phyloP scores from a whole-genome alignment of 306 rosid genomes.

The Dryas octopetala region DNA sequence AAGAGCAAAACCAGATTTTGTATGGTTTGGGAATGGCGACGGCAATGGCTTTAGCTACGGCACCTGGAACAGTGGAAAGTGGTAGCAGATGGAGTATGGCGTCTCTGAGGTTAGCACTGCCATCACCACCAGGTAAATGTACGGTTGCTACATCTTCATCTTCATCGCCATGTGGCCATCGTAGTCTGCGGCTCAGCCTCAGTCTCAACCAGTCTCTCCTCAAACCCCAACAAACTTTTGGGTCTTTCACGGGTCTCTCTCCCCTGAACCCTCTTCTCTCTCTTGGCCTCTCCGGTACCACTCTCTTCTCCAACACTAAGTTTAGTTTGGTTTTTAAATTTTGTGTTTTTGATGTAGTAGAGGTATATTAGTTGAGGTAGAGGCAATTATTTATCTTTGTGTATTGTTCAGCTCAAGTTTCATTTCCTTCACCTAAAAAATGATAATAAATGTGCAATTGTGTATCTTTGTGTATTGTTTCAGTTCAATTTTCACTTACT shows the following conservation, averaged over 20 bases:
- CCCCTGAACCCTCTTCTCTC: constrained; percentile 41
- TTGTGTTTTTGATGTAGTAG: neutral
- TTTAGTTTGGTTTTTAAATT: neutral
- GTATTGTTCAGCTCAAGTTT: neutral
- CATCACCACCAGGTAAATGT: constrained; percentile 35
- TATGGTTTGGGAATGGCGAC: constrained; percentile 19
- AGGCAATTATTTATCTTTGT: neutral
- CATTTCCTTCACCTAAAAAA: neutral
- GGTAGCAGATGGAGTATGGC: constrained; percentile 56
- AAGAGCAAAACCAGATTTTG: neutral
- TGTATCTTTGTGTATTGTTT: neutral
- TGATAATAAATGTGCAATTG: no score
- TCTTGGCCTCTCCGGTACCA: constrained; percentile 52
- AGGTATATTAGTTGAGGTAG: neutral
- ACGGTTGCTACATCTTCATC: constrained; percentile 25
- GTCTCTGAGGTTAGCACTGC: constrained; percentile 60
- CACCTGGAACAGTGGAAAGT: constrained; percentile 15
- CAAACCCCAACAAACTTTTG: constrained; percentile 39
- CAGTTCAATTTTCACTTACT: neutral
- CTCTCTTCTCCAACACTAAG: neutral
- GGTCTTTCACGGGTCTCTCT: constrained; percentile 62
- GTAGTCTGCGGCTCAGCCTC: constrained; percentile 23
- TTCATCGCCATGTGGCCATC: constrained; percentile 11
- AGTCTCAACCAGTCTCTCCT: constrained; percentile 26
- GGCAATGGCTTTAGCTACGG: constrained; percentile 23